Evolutionary conservation across 441 rosid genomes (phyloP).

Genomic region (Daphne laureola): DNA sequence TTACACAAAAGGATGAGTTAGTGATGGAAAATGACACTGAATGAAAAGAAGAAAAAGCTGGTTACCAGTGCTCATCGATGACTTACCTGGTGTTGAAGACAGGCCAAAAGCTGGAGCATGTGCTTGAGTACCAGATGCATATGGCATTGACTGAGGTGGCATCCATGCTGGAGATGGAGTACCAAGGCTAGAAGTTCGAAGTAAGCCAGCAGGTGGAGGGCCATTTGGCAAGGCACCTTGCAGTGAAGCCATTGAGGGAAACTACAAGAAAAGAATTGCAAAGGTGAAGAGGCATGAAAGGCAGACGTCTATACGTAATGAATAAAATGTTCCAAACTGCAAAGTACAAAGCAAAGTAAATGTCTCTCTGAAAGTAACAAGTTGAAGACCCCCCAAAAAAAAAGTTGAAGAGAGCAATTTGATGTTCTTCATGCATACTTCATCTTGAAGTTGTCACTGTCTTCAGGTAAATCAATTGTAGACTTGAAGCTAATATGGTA

Average conservation of each 20-base stretch:
- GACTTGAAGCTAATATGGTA: background rate
- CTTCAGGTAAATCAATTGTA: background rate
- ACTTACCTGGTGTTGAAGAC: constrained; percentile 39
- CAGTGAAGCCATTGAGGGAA: constrained; percentile 67
- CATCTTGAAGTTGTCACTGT: background rate
- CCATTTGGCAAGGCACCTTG: constrained; percentile 56
- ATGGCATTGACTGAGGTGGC: constrained; percentile 42
- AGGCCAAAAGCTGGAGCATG: constrained; percentile 32
- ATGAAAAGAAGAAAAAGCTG: background rate
- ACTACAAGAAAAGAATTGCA: constrained; percentile 32
- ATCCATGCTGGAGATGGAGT: constrained; percentile 40
- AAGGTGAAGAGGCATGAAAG: constrained; percentile 1
- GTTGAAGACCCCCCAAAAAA: too few relatives aligned
- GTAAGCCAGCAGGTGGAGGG: constrained; percentile 37
- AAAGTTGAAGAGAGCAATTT: too few relatives aligned
- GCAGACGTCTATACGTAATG: background rate
- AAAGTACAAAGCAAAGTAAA: background rate
- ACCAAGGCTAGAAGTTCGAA: constrained; percentile 36
- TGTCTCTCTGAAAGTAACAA: background rate
- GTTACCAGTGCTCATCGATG: background rate
- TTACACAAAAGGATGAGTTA: constrained; percentile 6
- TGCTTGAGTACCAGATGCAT: constrained; percentile 37
- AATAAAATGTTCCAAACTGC: background rate
- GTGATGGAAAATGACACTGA: background rate
- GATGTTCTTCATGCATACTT: too few relatives aligned